phyloP scores from a whole-genome alignment of 2,329 filamentous ascomycete species.

The Pseudogymnoascus sp. region DNA sequence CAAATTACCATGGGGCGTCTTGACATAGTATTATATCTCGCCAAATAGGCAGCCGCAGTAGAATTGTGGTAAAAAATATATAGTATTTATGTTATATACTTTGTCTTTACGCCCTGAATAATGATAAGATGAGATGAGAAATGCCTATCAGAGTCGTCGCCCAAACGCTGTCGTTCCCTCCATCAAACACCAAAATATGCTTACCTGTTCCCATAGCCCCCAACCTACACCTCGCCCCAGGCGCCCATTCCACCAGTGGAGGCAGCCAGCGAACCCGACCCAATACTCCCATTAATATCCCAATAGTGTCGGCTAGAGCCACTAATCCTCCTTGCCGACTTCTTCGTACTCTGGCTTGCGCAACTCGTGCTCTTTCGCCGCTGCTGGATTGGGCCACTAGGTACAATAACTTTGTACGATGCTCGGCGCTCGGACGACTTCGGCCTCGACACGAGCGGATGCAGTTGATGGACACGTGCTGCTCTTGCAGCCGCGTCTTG shows the following conservation, averaged over 20 bases:
- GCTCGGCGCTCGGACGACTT: constrained; percentile 40
- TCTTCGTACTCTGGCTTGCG: constrained; percentile 78
- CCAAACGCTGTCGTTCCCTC: background rate
- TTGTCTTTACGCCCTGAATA: background rate
- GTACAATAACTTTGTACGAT: constrained; percentile 47
- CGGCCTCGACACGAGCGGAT: constrained; percentile 66
- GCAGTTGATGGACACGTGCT: constrained; percentile 79
- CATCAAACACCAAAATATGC: constrained; percentile 7
- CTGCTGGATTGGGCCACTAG: constrained; percentile 41
- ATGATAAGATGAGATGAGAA: constrained; percentile 1
- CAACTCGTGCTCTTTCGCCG: constrained; percentile 56
- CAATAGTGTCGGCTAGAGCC: constrained; percentile 80
- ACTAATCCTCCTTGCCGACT: constrained; percentile 59
- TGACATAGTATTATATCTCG: background rate
- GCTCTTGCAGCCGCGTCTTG: constrained; percentile 68
- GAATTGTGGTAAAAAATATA: background rate
- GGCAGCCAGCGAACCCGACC: constrained; percentile 65
- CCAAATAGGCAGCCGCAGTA: background rate
- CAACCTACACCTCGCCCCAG: constrained; percentile 64
- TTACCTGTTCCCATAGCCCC: background rate
- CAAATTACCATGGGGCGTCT: background rate
- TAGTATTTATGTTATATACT: background rate
- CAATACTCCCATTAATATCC: constrained; percentile 78
- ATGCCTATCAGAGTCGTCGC: constrained; percentile 1
- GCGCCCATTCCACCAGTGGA: constrained; percentile 62